Conservation (phyloP, 2,329 filamentous ascomycete genomes). For the Albophoma yamanashiensis region DNA sequence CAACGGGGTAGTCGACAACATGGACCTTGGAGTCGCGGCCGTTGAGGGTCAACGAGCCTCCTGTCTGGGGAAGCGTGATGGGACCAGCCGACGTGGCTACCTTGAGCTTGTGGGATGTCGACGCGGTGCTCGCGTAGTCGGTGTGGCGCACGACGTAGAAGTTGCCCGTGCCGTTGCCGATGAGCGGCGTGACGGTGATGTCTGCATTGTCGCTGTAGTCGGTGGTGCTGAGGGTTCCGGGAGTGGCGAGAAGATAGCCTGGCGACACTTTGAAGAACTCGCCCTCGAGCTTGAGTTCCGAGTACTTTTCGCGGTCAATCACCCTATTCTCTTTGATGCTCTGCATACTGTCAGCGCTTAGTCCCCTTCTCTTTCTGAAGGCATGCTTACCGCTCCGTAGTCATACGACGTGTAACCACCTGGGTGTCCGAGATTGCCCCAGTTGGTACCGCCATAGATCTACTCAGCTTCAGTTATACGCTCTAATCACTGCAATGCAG, state of each 20-base stretch:
- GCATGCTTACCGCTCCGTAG: slow-evolving; percentile 31
- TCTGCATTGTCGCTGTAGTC: slow-evolving; percentile 39
- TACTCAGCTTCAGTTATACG: slow-evolving; percentile 10
- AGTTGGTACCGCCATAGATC: slow-evolving; percentile 71
- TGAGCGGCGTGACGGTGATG: slow-evolving; percentile 51
- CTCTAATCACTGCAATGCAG: no score
- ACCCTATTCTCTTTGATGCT: slow-evolving; percentile 58
- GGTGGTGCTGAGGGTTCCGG: slow-evolving; percentile 37
- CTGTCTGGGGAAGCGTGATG: slow-evolving; percentile 47
- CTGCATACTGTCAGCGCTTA: background rate
- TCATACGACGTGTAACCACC: slow-evolving; percentile 52
- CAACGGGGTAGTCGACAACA: slow-evolving; percentile 55
- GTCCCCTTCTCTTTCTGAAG: background rate
- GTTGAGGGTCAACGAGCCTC: slow-evolving; percentile 43
- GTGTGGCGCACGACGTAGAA: slow-evolving; percentile 61
- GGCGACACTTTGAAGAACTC: slow-evolving; percentile 67
- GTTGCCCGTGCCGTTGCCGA: slow-evolving; percentile 38
- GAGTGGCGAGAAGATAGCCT: slow-evolving; percentile 51
- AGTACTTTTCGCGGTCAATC: slow-evolving; percentile 65
- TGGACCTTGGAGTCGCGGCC: slow-evolving; percentile 59
- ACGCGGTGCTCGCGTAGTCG: slow-evolving; percentile 47
- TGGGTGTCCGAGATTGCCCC: slow-evolving; percentile 67
- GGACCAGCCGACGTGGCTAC: slow-evolving; percentile 48
- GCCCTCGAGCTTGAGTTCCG: slow-evolving; percentile 64
- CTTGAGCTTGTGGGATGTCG: slow-evolving; percentile 52